phyloP scores from a whole-genome alignment of 768 basidiomycete genomes.

The Mycena latifolia region DNA sequence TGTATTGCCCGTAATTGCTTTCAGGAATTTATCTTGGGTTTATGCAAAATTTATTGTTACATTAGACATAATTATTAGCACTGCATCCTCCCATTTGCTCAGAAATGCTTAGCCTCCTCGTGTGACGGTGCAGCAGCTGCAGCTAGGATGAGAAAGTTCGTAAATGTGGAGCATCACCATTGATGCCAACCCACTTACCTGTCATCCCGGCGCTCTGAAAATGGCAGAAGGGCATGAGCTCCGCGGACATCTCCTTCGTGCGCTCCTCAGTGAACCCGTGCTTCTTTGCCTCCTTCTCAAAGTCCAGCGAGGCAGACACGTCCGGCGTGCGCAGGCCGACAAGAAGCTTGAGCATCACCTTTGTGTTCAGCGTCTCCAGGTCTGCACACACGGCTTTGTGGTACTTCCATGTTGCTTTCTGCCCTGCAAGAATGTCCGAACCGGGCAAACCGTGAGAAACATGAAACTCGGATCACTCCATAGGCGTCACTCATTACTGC shows the following conservation, averaged over 20 bases:
- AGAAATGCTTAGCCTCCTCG: constrained; percentile 6
- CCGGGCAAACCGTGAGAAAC: too few relatives aligned
- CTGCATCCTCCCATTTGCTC: neutral
- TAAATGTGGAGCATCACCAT: neutral
- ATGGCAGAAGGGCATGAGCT: constrained; percentile 8
- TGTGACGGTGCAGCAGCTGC: constrained; percentile 9
- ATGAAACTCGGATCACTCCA: too few relatives aligned
- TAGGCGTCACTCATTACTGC: too few relatives aligned
- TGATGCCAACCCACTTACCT: neutral
- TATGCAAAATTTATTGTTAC: too few relatives aligned
- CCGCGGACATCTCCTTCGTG: constrained; percentile 9
- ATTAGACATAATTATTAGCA: too few relatives aligned
- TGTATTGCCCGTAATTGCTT: too few relatives aligned
- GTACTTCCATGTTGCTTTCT: constrained; percentile 13
- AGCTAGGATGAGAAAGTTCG: neutral
- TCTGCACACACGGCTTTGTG: constrained; percentile 24
- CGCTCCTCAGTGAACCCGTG: constrained; percentile 7
- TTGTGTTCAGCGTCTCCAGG: constrained; percentile 14
- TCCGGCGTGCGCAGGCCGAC: neutral
- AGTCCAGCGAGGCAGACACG: neutral
- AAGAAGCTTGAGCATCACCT: neutral
- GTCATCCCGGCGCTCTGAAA: constrained; percentile 11
- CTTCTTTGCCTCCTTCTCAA: constrained; percentile 14
- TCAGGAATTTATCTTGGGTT: too few relatives aligned
- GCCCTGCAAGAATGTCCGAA: too few relatives aligned